These are phyloP conservation scores for Microdochium paspali DNA, from an alignment of 2,329 filamentous ascomycete species.

Conservation along the genomic window DNA sequence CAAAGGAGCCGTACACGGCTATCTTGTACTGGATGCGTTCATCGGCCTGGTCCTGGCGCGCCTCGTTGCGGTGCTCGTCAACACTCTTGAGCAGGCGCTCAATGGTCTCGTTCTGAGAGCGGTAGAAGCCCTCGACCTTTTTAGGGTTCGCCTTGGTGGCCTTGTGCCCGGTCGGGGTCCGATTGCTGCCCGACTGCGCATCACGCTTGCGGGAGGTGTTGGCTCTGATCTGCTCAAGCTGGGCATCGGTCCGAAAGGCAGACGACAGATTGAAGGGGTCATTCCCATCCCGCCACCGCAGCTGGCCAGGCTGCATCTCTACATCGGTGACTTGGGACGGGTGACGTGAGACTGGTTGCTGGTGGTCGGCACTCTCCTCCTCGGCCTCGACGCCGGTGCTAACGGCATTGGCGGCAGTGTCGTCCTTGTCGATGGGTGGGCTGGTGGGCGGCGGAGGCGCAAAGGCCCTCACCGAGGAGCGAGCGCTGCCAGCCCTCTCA, in stretches of 20 bases:
- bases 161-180: slow-evolving; percentile 7
- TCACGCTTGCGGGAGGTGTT: slow-evolving; percentile 72
- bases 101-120: slow-evolving; percentile 87
- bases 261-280: slow-evolving; percentile 77
- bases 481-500: slow-evolving; percentile 10
- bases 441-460: slow-evolving; percentile 10
- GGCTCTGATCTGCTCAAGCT: slow-evolving; percentile 69
- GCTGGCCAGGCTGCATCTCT: slow-evolving; percentile 24
- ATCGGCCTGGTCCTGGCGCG: slow-evolving; percentile 68
- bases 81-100: slow-evolving; percentile 85
- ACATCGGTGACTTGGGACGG: slow-evolving; percentile 28
- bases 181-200: slow-evolving; percentile 25
- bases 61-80: slow-evolving; percentile 78
- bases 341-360: slow-evolving; percentile 29
- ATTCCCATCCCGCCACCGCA: slow-evolving; percentile 41
- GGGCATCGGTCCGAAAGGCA: slow-evolving; percentile 66
- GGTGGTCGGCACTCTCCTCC: slow-evolving; percentile 18
- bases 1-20: slow-evolving; percentile 58
- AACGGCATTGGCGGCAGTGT: slow-evolving; percentile 21
- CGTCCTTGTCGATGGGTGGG: slow-evolving; percentile 2
- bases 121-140: slow-evolving; percentile 74
- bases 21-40: slow-evolving; percentile 71
- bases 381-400: slow-evolving; percentile 36
- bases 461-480: slow-evolving; percentile 12
- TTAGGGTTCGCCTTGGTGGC: slow-evolving; percentile 23